Percentiles rank a stretch among this genome's conserved stretches.
These are phyloP conservation scores for Saitozyma sp. DNA, from an alignment of 768 basidiomycete species.

Conservation along the genomic window DNA sequence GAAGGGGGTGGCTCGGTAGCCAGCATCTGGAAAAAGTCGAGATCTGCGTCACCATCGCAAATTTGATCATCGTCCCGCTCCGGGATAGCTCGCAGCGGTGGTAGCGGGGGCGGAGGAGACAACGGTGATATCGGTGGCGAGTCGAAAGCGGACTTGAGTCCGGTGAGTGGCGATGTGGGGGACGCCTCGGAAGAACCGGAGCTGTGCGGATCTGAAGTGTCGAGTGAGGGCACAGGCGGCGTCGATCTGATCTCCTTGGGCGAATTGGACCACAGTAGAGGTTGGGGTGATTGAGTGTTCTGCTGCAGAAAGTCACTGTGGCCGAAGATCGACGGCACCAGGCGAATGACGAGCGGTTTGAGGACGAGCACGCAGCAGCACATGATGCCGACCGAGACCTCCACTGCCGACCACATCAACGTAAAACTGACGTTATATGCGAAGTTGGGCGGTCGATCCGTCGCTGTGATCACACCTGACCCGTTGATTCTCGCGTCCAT, in stretches of 20 bases:
- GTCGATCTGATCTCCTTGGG: no score
- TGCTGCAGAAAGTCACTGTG: no score
- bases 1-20: conserved; percentile 6
- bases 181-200: no score
- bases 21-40: conserved; percentile 27
- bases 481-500: conserved; percentile 15
- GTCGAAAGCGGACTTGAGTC: no score
- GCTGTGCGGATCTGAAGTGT: no score
- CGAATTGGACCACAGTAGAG: not conserved
- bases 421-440: conserved; percentile 36
- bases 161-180: no score
- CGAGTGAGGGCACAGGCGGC: no score
- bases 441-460: conserved; percentile 28
- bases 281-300: no score
- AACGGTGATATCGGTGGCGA: no score
- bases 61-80: no score
- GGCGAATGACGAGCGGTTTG: conserved; percentile 45
- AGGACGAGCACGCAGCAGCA: conserved; percentile 47
- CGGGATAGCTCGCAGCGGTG: no score
- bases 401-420: conserved; percentile 49
- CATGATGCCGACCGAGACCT: conserved; percentile 42
- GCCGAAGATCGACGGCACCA: conserved; percentile 34
- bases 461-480: conserved; percentile 6
- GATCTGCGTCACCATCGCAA: not conserved
- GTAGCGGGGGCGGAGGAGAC: no score